These are phyloP conservation scores for Dothistroma pini DNA, from an alignment of 2,329 filamentous ascomycete genomes.

Conservation along the genomic window DNA sequence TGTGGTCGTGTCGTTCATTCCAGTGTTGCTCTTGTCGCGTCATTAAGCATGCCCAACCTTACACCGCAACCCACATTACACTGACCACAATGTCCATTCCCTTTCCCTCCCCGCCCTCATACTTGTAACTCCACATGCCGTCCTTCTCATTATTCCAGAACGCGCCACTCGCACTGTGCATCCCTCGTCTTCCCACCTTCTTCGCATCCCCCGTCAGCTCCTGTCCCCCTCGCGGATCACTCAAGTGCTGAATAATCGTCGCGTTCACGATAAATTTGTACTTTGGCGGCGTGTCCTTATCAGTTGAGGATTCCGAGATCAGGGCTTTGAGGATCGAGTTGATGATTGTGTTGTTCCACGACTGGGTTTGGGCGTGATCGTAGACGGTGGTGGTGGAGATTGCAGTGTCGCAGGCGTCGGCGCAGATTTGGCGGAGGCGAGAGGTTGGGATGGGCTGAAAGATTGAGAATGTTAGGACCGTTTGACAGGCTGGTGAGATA, in stretches of 20 bases:
- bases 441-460: constrained; percentile 70
- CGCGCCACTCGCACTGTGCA: constrained; percentile 81
- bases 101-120: constrained; percentile 55
- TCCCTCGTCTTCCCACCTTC: constrained; percentile 74
- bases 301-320: constrained; percentile 58
- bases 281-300: constrained; percentile 50
- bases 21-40: not conserved
- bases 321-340: constrained; percentile 73
- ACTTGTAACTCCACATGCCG: constrained; percentile 88
- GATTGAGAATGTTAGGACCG: not conserved
- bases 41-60: not conserved
- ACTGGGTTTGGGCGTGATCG: constrained; percentile 77
- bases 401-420: constrained; percentile 77
- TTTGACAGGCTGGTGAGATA: too few relatives aligned
- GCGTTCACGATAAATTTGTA: constrained; percentile 98
- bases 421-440: constrained; percentile 79
- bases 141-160: constrained; percentile 91
- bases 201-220: constrained; percentile 60
- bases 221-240: constrained; percentile 63
- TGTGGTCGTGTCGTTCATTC: not conserved
- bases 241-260: constrained; percentile 94
- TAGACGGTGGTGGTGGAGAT: constrained; percentile 74
- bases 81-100: constrained; percentile 52
- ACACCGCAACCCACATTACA: constrained; percentile 69
- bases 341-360: constrained; percentile 92